A percentile compares a stretch with the other conserved stretches of the same genome.
Evolutionary conservation across 345 rosid genomes (phyloP).

Genomic region (Bruguiera parviflora): DNA sequence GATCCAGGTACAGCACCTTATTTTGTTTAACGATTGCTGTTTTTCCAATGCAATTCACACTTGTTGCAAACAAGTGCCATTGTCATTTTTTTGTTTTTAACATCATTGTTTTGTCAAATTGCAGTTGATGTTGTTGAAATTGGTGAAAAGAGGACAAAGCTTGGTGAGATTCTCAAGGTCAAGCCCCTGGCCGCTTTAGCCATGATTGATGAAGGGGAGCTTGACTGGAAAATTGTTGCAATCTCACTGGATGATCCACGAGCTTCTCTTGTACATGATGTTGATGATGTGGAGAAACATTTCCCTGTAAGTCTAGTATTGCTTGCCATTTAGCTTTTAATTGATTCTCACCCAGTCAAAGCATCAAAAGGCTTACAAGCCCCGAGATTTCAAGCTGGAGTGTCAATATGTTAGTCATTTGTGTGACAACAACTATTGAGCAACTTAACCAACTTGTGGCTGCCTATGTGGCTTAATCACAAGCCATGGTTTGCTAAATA

Average conservation of each 20-base stretch:
- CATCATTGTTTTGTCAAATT: constrained; percentile 2
- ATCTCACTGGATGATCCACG: constrained; percentile 91
- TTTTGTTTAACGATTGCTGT: neutral
- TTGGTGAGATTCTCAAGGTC: constrained; percentile 71
- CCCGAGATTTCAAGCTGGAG: too few species aligned
- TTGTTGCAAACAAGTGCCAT: neutral
- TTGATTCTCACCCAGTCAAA: too few species aligned
- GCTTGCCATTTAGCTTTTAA: neutral
- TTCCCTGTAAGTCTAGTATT: constrained; percentile 56
- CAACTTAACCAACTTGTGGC: too few species aligned
- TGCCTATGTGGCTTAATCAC: too few species aligned
- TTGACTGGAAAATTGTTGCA: constrained; percentile 96
- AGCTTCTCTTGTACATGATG: constrained; percentile 89
- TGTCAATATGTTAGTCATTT: too few species aligned
- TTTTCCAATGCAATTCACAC: neutral
- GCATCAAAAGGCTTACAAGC: neutral
- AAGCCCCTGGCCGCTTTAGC: constrained; percentile 91
- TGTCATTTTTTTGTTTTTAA: neutral
- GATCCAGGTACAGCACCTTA: constrained; percentile 59
- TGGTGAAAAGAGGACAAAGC: constrained; percentile 61
- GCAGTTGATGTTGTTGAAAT: constrained; percentile 97
- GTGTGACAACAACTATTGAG: too few species aligned
- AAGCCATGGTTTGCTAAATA: too few species aligned
- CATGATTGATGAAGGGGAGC: constrained; percentile 98
- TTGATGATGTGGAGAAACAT: constrained; percentile 87